Evolutionary conservation across 1,139 yeast species (phyloP), one percentile per base, ranked within the genome.

Genomic region (Candida anutae): DNA sequence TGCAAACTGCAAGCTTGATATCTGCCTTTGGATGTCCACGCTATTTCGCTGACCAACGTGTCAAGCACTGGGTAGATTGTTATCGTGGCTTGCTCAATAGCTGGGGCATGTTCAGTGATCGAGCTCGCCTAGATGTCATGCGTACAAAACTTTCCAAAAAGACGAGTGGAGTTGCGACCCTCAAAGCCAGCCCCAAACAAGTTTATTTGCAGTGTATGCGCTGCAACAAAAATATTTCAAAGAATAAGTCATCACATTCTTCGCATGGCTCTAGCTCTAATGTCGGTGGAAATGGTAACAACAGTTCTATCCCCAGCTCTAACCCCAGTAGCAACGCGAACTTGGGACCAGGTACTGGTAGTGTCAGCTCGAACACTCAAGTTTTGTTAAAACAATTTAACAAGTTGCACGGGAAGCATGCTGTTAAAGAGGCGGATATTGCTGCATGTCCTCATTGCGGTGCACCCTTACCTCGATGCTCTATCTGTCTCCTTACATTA

Each of bases 1-100:
- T 88, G 2, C 98, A 90, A 53, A 87, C 95, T 0, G 96, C 95
- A 0, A 79, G 95, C 0, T 56, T 88, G 28, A 75, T 88, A 8
- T 72, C 85, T 0, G 67, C 88, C 2, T 84, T 73, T 56, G 94
- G 87, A 1, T 77, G 80, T 29, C 96, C 97, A 0, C 61, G 90
- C 35, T 87, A 82, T 48, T 83, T 88, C 47, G 53, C 54, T 11
- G 95, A 85, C 46, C 55, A 53, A 3, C 58, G 94, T 33, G 84
- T 79, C 2, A 77, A 76, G 24, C 74, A 70, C 36, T 88, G 97
- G 97, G 64, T 78, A 3, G 77, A 68, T 45, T 74, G 75, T 33
- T 88, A 90, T 49, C 58, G 94, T 19, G 55, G 54, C n/a, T 53
- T 90, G 37, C 59, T 90, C 26, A 87, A 88, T 48, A 75, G 93